Evolutionary conservation across 495 filamentous ascomycete genomes (phyloP).

Genomic region (Penicillium salamii): DNA sequence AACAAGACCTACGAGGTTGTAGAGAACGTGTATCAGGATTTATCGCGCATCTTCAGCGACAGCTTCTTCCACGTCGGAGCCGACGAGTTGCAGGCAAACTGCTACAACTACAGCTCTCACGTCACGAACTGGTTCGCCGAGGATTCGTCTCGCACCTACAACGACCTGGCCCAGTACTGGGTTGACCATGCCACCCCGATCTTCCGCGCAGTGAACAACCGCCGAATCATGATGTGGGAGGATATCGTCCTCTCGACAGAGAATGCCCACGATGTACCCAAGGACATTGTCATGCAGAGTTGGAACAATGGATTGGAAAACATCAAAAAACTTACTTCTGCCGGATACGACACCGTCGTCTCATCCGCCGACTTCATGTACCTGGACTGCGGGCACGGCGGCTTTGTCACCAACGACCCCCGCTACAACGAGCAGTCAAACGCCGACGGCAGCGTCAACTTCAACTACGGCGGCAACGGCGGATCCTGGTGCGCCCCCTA

Average conservation of each 20-base stretch:
- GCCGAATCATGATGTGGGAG: conserved; percentile 57
- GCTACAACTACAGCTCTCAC: conserved; percentile 53
- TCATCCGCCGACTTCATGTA: conserved; percentile 54
- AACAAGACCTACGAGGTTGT: conserved; percentile 53
- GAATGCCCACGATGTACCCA: conserved; percentile 45
- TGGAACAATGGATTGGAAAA: conserved; percentile 54
- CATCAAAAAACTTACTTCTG: conserved; percentile 49
- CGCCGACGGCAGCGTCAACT: conserved; percentile 42
- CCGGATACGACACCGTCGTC: conserved; percentile 54
- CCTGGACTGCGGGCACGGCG: conserved; percentile 55
- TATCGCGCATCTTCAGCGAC: conserved; percentile 51
- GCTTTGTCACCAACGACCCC: conserved; percentile 52
- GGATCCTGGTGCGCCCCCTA: conserved; percentile 59
- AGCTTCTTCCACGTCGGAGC: conserved; percentile 55
- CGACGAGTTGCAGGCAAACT: conserved; percentile 51
- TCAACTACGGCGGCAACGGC: conserved; percentile 53
- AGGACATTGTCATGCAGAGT: conserved; percentile 51
- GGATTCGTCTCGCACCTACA: conserved; percentile 48
- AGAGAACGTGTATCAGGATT: conserved; percentile 49
- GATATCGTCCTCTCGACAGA: conserved; percentile 44
- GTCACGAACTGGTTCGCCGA: conserved; percentile 47
- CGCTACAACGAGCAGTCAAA: conserved; percentile 52
- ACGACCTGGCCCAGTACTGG: conserved; percentile 55
- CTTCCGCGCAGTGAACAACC: conserved; percentile 40
- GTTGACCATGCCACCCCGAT: conserved; percentile 53